Percentiles rank a stretch among this genome's conserved stretches.
Evolutionary conservation across 805 yeast species (phyloP).

Genomic region (Starmerella roubikii): DNA sequence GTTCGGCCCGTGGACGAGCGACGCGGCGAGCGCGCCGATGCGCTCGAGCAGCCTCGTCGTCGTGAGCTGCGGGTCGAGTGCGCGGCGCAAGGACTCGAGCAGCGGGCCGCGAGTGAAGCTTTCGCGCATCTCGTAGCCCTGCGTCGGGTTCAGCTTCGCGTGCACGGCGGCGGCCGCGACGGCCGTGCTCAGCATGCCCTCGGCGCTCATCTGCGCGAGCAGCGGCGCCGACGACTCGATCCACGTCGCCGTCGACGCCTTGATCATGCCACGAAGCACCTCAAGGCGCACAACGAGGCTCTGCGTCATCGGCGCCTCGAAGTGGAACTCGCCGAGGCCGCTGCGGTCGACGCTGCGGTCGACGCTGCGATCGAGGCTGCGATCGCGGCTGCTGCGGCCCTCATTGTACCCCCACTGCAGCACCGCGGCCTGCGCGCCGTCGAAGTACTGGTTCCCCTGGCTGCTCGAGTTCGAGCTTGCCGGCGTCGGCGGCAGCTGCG

Average conservation of each 20-base stretch:
- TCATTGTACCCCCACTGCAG: neutral
- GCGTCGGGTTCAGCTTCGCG: constrained; percentile 10
- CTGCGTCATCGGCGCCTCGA: constrained; percentile 8
- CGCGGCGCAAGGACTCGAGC: constrained; percentile 10
- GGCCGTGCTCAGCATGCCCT: constrained; percentile 13
- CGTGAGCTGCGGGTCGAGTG: constrained; percentile 7
- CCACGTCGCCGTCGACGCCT: constrained; percentile 11
- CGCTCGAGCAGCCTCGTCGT: constrained; percentile 9
- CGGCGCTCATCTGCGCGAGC: constrained; percentile 8
- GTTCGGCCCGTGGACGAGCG: constrained; percentile 15
- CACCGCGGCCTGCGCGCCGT: neutral
- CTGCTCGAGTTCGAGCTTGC: neutral
- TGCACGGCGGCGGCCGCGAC: constrained; percentile 16
- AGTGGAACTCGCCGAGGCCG: neutral
- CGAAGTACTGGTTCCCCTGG: neutral
- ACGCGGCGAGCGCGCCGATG: constrained; percentile 15
- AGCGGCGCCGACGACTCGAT: constrained; percentile 6
- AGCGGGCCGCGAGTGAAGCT: constrained; percentile 9
- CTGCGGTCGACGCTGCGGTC: constrained; percentile 1
- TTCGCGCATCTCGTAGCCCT: constrained; percentile 3
- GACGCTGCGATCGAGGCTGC: neutral
- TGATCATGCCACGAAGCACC: constrained; percentile 12
- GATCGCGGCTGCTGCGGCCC: neutral
- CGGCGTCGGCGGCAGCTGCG: neutral
- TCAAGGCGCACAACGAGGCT: constrained; percentile 10